These are phyloP conservation scores for Penicillium arizonense DNA, from an alignment of 495 filamentous ascomycete genomes.

Conservation along the genomic window DNA sequence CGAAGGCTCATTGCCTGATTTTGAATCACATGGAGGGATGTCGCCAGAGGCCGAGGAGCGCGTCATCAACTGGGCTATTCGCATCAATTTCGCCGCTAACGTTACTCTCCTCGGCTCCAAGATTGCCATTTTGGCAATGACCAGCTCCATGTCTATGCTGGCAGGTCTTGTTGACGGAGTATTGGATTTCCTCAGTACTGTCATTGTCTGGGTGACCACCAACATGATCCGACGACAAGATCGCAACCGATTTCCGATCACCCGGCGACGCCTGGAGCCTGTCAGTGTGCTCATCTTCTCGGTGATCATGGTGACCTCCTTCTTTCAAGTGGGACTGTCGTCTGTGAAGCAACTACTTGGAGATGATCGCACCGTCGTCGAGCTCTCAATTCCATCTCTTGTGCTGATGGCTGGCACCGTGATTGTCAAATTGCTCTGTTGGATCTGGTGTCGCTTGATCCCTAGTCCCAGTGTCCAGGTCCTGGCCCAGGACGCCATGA, in stretches of 20 bases:
- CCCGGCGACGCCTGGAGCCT: slow-evolving; percentile 72
- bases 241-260: slow-evolving; percentile 80
- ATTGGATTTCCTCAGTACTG: slow-evolving; percentile 83
- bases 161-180: slow-evolving; percentile 87
- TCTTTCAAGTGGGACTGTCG: slow-evolving; percentile 78
- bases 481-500: slow-evolving; percentile 65
- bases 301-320: slow-evolving; percentile 83
- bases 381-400: slow-evolving; percentile 71
- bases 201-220: slow-evolving; percentile 82
- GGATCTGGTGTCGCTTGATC: slow-evolving; percentile 87
- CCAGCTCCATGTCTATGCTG: slow-evolving; percentile 82
- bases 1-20: slow-evolving; percentile 29
- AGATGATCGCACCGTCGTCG: slow-evolving; percentile 63
- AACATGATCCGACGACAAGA: slow-evolving; percentile 71
- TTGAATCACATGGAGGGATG: slow-evolving; percentile 47
- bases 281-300: slow-evolving; percentile 79
- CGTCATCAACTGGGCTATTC: slow-evolving; percentile 77
- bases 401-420: slow-evolving; percentile 81
- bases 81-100: slow-evolving; percentile 85
- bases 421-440: slow-evolving; percentile 77
- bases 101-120: slow-evolving; percentile 74
- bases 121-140: slow-evolving; percentile 72
- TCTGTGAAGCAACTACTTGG: slow-evolving; percentile 65
- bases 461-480: slow-evolving; percentile 89
- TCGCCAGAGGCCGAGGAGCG: slow-evolving; percentile 59